These are phyloP conservation scores for Prunella vulgaris DNA, from an alignment of 257 asterid genomes.

Conservation along the genomic window DNA sequence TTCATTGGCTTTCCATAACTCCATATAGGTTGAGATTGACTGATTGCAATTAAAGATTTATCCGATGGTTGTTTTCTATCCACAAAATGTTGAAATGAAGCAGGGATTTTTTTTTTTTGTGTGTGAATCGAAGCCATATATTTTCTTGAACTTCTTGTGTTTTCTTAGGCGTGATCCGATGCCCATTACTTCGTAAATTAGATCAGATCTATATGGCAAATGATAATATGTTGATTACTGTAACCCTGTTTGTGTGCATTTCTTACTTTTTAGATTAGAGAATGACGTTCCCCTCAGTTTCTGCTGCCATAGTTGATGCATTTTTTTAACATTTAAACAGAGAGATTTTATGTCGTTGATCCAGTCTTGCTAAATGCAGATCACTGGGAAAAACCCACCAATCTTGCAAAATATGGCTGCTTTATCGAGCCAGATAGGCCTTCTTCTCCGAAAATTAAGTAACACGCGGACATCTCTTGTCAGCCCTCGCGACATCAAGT, in stretches of 20 bases:
- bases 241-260: not conserved
- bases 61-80: not conserved
- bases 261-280: not conserved
- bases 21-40: not conserved
- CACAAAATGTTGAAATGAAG: not conserved
- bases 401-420: conserved; percentile 17
- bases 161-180: not conserved
- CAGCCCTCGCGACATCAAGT: conserved; percentile 15
- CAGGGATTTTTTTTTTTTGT: too few relatives aligned
- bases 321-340: not conserved
- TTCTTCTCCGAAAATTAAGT: conserved; percentile 34
- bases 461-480: conserved; percentile 21
- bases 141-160: not conserved
- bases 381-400: conserved; percentile 31
- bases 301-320: conserved; percentile 7
- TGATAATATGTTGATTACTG: not conserved
- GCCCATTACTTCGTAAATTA: not conserved
- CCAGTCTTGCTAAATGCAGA: conserved; percentile 35
- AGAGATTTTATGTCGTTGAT: not conserved
- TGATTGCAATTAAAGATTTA: not conserved
- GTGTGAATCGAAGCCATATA: not conserved
- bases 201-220: not conserved
- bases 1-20: not conserved
- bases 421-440: conserved; percentile 33
- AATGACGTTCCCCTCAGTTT: not conserved